Evolutionary conservation across 352 stramenopile genomes (phyloP).

Genomic region (Pythium folliculosum): DNA sequence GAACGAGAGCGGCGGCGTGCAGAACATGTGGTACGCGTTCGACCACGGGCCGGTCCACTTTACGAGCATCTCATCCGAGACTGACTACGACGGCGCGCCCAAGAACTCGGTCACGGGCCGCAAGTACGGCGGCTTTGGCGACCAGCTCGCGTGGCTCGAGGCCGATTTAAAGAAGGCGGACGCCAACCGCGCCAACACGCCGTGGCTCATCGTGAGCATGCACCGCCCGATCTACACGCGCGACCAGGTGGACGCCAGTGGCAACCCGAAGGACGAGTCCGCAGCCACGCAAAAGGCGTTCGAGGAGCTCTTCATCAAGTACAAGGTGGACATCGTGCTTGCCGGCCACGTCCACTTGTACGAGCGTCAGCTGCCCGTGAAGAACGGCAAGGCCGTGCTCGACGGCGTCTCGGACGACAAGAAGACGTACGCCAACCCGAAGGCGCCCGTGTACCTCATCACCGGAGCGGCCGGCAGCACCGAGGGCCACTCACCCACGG

Average conservation of each 20-base stretch:
- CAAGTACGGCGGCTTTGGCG: constrained; percentile 47
- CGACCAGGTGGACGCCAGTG: neutral
- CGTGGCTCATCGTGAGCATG: constrained; percentile 59
- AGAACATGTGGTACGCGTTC: constrained; percentile 92
- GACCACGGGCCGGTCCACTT: constrained; percentile 84
- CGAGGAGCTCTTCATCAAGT: constrained; percentile 83
- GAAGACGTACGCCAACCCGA: constrained; percentile 57
- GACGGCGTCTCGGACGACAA: constrained; percentile 51
- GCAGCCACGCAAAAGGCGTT: constrained; percentile 51
- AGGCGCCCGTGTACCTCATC: constrained; percentile 69
- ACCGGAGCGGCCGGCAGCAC: constrained; percentile 61
- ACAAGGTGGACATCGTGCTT: constrained; percentile 86
- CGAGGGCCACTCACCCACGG: constrained; percentile 38
- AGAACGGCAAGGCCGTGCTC: constrained; percentile 39
- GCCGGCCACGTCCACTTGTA: constrained; percentile 87
- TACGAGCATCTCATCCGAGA: constrained; percentile 84
- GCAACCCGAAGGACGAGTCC: constrained; percentile 22
- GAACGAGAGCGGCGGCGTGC: constrained; percentile 45
- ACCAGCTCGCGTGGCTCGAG: constrained; percentile 58
- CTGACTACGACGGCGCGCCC: constrained; percentile 48
- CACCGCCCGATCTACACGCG: constrained; percentile 61
- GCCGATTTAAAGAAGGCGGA: constrained; percentile 47
- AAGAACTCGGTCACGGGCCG: constrained; percentile 42
- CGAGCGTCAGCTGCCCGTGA: constrained; percentile 70
- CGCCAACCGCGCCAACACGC: constrained; percentile 43